phyloP scores from a whole-genome alignment of 305 asterid genomes.

The Fraxinus velutina region DNA sequence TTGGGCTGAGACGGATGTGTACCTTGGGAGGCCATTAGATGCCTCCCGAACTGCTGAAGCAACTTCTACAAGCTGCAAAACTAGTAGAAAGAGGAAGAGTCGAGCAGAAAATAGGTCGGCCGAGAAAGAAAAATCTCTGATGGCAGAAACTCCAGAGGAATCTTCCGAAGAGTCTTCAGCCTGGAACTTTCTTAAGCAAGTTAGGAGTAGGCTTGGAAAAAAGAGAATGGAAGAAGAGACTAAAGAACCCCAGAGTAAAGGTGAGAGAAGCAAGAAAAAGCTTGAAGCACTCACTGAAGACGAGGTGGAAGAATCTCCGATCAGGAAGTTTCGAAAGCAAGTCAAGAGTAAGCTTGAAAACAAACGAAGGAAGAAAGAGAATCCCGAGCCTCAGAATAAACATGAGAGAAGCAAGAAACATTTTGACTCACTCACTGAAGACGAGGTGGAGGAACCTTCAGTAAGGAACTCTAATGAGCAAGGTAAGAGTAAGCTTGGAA shows the following conservation, averaged over 20 bases:
- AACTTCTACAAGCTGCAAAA: slow-evolving; percentile 28
- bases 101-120: slow-evolving; percentile 38
- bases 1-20: slow-evolving; percentile 33
- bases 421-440: background rate
- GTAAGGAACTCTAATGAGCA: slow-evolving; percentile 14
- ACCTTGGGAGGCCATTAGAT: slow-evolving; percentile 42
- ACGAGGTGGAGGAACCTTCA: slow-evolving; percentile 15
- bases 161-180: slow-evolving; percentile 9
- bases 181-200: slow-evolving; percentile 29
- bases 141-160: slow-evolving; percentile 30
- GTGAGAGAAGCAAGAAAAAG: slow-evolving; percentile 24
- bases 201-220: slow-evolving; percentile 22
- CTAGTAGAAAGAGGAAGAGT: slow-evolving; percentile 48
- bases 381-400: slow-evolving; percentile 7
- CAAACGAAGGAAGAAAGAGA: slow-evolving; percentile 20
- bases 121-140: slow-evolving; percentile 32
- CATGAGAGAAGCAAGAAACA: slow-evolving; percentile 2
- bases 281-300: slow-evolving; percentile 1
- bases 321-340: slow-evolving; percentile 36
- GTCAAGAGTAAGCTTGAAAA: slow-evolving; percentile 19
- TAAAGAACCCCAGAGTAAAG: slow-evolving; percentile 24
- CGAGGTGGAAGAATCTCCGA: slow-evolving; percentile 36
- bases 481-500: slow-evolving; percentile 32
- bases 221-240: slow-evolving; percentile 34
- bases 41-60: slow-evolving; percentile 30